Evolutionary conservation across 495 filamentous ascomycete genomes (phyloP).

Genomic region (Penicillium canescens): DNA sequence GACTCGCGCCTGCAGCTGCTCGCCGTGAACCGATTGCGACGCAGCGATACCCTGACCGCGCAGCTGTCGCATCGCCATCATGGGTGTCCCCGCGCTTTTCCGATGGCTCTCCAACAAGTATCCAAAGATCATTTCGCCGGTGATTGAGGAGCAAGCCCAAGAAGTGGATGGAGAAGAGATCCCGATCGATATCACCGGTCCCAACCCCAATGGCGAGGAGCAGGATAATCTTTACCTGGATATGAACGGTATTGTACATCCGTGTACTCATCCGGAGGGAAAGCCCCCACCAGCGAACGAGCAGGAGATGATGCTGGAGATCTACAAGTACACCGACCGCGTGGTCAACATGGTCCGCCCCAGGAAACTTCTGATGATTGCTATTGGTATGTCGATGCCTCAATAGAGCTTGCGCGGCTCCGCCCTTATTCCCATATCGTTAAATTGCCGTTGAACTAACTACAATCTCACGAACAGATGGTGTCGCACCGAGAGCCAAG

Average conservation of each 20-base stretch:
- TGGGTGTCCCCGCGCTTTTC: conserved; percentile 95
- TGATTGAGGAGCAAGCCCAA: conserved; percentile 80
- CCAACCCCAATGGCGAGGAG: conserved; percentile 97
- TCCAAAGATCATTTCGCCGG: conserved; percentile 90
- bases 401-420: not conserved
- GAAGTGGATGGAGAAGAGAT: conserved; percentile 77
- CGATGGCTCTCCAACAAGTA: conserved; percentile 94
- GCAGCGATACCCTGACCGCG: not conserved
- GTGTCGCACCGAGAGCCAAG: conserved; percentile 90
- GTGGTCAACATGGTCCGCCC: conserved; percentile 98
- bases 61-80: conserved; percentile 44
- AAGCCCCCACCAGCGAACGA: conserved; percentile 86
- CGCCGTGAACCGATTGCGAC: conserved; percentile 3
- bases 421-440: not conserved
- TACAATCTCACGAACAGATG: conserved; percentile 56
- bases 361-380: conserved; percentile 94
- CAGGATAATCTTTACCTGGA: conserved; percentile 98
- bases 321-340: conserved; percentile 96
- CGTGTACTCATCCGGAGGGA: conserved; percentile 97
- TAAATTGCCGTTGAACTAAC: conserved; percentile 4
- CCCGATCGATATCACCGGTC: conserved; percentile 77
- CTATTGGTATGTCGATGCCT: conserved; percentile 71
- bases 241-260: conserved; percentile 99
- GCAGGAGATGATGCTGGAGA: conserved; percentile 98
- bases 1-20: not conserved